phyloP scores from a whole-genome alignment of 805 yeast genomes.

The Ogataea parapolymorpha region DNA sequence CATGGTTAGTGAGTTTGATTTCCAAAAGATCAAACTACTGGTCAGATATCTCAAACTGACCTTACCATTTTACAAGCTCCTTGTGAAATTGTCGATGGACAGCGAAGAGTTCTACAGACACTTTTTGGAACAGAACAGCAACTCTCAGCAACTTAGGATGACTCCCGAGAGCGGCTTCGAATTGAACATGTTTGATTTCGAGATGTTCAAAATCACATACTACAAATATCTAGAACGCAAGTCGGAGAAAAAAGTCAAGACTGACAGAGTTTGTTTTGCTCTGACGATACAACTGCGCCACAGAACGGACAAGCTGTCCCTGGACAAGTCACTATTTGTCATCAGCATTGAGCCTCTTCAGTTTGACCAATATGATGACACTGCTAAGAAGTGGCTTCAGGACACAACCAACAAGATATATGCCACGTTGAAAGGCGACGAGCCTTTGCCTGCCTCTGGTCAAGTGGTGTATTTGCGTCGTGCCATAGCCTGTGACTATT shows the following conservation, averaged over 20 bases:
- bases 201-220: slow-evolving; percentile 25
- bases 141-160: slow-evolving; percentile 13
- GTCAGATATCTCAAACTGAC: slow-evolving; percentile 30
- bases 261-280: slow-evolving; percentile 19
- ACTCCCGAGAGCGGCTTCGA: slow-evolving; percentile 22
- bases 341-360: slow-evolving; percentile 20
- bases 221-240: slow-evolving; percentile 22
- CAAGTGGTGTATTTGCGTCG: slow-evolving; percentile 22
- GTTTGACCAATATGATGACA: slow-evolving; percentile 13
- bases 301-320: slow-evolving; percentile 13
- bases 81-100: slow-evolving; percentile 14
- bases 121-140: slow-evolving; percentile 17
- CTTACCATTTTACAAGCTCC: slow-evolving; percentile 26
- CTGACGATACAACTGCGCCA: slow-evolving; percentile 26
- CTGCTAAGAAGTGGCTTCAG: slow-evolving; percentile 10
- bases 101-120: slow-evolving; percentile 5
- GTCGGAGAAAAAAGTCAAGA: slow-evolving; percentile 19
- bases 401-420: slow-evolving; percentile 8
- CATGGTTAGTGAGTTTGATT: slow-evolving; percentile 19
- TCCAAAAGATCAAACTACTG: slow-evolving; percentile 24
- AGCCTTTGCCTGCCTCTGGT: slow-evolving; percentile 10
- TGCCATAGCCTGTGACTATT: slow-evolving; percentile 28
- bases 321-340: slow-evolving; percentile 23
- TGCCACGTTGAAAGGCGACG: slow-evolving; percentile 21
- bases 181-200: slow-evolving; percentile 21